phyloP scores from a whole-genome alignment of 441 rosid genomes.

The Manihot esculenta region DNA sequence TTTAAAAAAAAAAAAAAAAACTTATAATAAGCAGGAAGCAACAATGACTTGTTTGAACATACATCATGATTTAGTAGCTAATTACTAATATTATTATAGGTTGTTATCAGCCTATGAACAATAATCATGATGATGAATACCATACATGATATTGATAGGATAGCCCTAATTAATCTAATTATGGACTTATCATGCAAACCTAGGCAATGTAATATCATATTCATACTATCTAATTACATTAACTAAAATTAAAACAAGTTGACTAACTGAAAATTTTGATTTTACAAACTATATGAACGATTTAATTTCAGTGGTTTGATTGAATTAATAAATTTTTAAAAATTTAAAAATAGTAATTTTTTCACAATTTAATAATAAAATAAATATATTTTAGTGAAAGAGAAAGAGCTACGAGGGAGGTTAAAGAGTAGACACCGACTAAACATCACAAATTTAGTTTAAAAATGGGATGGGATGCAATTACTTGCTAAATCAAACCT shows the following conservation, averaged over 20 bases:
- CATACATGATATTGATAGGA: no score
- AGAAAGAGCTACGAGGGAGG: background rate
- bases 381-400: background rate
- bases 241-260: no score
- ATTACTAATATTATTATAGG: slow-evolving; percentile 16
- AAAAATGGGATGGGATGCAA: slow-evolving; percentile 22
- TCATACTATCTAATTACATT: no score
- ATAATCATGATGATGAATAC: slow-evolving; percentile 28
- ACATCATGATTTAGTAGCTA: slow-evolving; percentile 22
- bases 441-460: slow-evolving; percentile 32
- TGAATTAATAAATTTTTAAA: no score
- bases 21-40: background rate
- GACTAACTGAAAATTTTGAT: no score
- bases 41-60: slow-evolving; percentile 25
- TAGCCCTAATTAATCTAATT: slow-evolving; percentile 20
- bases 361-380: background rate
- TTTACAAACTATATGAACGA: no score
- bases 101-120: slow-evolving; percentile 26
- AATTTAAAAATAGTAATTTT: no score
- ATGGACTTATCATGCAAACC: slow-evolving; percentile 28
- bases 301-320: no score
- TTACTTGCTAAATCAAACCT: slow-evolving; percentile 37
- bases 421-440: slow-evolving; percentile 48
- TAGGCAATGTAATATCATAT: no score
- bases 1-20: no score